Percentiles rank a stretch among this genome's conserved stretches.
These are phyloP conservation scores for Juglanconis juglandina DNA, from an alignment of 2,329 filamentous ascomycete genomes.

Conservation along the genomic window DNA sequence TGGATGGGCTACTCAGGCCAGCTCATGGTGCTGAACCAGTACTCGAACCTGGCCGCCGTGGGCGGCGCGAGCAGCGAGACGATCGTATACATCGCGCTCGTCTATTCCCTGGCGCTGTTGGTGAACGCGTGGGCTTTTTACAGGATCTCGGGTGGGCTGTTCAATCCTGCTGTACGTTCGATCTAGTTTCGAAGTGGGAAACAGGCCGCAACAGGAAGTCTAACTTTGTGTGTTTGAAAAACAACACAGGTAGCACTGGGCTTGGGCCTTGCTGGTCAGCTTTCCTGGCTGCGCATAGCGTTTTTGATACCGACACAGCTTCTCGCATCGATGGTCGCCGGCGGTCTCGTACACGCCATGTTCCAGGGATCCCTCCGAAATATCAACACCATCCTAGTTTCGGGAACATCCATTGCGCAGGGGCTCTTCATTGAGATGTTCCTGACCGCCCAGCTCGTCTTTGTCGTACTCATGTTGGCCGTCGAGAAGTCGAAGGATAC, in stretches of 20 bases:
- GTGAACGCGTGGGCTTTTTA: conserved; percentile 50
- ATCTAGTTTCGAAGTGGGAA: no score
- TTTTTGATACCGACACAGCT: conserved; percentile 51
- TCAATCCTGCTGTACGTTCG: conserved; percentile 35
- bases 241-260: conserved; percentile 43
- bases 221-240: no score
- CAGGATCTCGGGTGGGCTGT: conserved; percentile 41
- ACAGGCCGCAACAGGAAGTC: no score
- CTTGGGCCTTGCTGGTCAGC: conserved; percentile 46
- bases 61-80: conserved; percentile 12
- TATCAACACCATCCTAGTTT: conserved; percentile 45
- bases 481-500: conserved; percentile 65
- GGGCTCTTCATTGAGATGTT: conserved; percentile 62
- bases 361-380: conserved; percentile 43
- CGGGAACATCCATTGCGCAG: conserved; percentile 43
- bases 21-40: conserved; percentile 26
- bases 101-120: conserved; percentile 42
- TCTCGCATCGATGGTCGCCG: conserved; percentile 50
- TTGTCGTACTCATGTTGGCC: conserved; percentile 63
- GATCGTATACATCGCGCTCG: conserved; percentile 36
- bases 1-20: conserved; percentile 38
- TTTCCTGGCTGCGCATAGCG: conserved; percentile 42
- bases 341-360: conserved; percentile 50
- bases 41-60: neutral
- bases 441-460: conserved; percentile 55